Base-by-base conservation (phyloP, 2,329 filamentous ascomycete genomes). In the Clarireedia sp. region DNA sequence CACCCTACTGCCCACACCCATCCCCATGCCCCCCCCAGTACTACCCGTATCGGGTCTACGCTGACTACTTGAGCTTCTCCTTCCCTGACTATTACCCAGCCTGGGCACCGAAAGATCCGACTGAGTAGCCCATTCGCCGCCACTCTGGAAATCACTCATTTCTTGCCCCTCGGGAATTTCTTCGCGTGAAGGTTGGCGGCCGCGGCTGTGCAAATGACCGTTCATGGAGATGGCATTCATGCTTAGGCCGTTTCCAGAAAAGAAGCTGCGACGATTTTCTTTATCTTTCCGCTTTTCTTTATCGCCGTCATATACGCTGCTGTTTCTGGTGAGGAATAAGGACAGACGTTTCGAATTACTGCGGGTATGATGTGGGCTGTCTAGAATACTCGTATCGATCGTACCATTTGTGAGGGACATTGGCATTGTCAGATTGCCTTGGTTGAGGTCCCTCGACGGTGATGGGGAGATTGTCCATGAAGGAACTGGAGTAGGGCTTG, bases 401-500 rank as follows among this genome's bases (percentile, higher is more conserved):
- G 62, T 65, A 8, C 57, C 57, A 4, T 65, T 57, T 2, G 66
- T 64, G 16, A 62, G 62, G 4, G 64, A 66, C 44, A 46, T 3
- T 49, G 61, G 8, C 62, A 41, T 12, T 46, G 38, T 36, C 51
- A 53, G 8, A 47, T 47, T 43, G 12, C 53, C 60, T 26, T 44
- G 55, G 62, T 65, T 45, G 57, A 65, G 10, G 45, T 49, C 40
- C 33, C 51, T 29, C 38, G 41, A 47, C 49, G 51, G 37, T 21
- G 54, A 50, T 17, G 43, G 17, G 29, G 60, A 56, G 36, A 67
- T 58, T 16, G 59, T 53, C 66, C 65, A 69, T 21, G 74, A 71
- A 3, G 67, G 62, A 4, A 64, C 69, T 17, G 76, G 45, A 5
- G 74, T 16, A 72, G 72, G 6, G 67, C 36, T 54, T 16, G 48